Evolutionary conservation across 1,284 basidiomycete species (phyloP), one percentile per base, ranked within the genome.

Genomic region (Blastosporella zonata): DNA sequence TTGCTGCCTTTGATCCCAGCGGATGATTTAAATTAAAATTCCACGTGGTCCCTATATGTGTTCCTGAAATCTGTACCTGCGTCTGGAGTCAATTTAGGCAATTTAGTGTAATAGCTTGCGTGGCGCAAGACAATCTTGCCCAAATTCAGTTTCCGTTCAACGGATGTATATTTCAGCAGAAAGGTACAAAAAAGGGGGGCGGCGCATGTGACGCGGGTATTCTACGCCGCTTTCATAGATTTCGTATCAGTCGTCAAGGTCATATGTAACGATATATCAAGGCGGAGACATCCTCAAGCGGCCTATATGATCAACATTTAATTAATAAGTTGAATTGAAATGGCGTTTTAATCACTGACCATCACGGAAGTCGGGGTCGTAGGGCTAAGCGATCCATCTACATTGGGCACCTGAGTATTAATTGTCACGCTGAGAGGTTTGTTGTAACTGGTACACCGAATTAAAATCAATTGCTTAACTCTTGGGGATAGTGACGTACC

Each of bases 1-100:
- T 95, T 61, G 74, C 79, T 15, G 68, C 77, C 2, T 93, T 92
- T 64, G 84, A 91, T 64, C 80, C 81, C 13, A 62, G 59, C 38
- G 54, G 27, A 3, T 46, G 35, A 48, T 18, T 6, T 8, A 34
- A 39, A 48, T 28, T 8, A 9, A 15, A 18, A 21, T 22, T 13
- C 20, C 36, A 22, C 13, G 13, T 37, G 36, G 10, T 10, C 23
- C 8, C 6, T 3, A 7, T 31, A n/a, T 6, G 33, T 34, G 33
- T 10, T 10, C 15, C 33, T 15, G n/a, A 34, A 31, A 18, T 34
- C 17, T 34, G 33, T 34, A 34, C 15, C 15, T 34, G 5, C 15
- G n/a, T n/a, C n/a, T n/a, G 15, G 3, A 17, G 33, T 34, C n/a
- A 6, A 34, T 6, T 31, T 31, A 6, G 15, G 6, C 15, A 17